These are phyloP conservation scores for Curvularia lunata DNA, from an alignment of 2,329 filamentous ascomycete genomes.

Conservation along the genomic window DNA sequence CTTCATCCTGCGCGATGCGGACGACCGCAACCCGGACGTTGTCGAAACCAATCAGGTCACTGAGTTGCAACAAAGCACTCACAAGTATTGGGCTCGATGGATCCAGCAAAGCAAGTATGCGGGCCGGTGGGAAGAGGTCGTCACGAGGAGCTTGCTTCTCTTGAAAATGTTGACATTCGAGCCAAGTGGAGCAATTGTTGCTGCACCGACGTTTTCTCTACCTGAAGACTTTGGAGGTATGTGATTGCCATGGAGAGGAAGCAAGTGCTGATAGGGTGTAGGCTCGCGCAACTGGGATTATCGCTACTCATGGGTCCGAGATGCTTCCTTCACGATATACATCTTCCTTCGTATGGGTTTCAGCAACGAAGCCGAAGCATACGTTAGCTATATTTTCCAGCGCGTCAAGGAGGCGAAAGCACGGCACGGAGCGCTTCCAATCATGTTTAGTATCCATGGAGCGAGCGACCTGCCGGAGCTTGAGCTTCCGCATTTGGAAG, in stretches of 20 bases:
- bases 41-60: conserved; percentile 67
- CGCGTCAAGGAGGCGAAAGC: conserved; percentile 68
- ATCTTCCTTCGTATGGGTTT: conserved; percentile 78
- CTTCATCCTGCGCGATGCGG: conserved; percentile 67
- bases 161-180: conserved; percentile 80
- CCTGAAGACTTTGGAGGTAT: conserved; percentile 64
- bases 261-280: background rate
- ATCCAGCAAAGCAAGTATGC: conserved; percentile 73
- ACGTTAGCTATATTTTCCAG: conserved; percentile 79
- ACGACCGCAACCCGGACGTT: conserved; percentile 62
- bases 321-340: conserved; percentile 79
- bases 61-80: conserved; percentile 70
- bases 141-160: conserved; percentile 73
- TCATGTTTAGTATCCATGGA: conserved; percentile 78
- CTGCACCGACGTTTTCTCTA: conserved; percentile 77
- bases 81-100: conserved; percentile 76
- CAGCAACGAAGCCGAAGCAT: conserved; percentile 75
- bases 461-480: conserved; percentile 75
- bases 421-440: conserved; percentile 69
- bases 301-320: conserved; percentile 78
- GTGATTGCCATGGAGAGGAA: background rate
- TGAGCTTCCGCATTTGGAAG: conserved; percentile 72
- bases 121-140: conserved; percentile 74
- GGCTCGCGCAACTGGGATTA: conserved; percentile 70
- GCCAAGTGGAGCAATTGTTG: conserved; percentile 78